phyloP scores from a whole-genome alignment of 257 asterid genomes.

The Rhazya stricta region DNA sequence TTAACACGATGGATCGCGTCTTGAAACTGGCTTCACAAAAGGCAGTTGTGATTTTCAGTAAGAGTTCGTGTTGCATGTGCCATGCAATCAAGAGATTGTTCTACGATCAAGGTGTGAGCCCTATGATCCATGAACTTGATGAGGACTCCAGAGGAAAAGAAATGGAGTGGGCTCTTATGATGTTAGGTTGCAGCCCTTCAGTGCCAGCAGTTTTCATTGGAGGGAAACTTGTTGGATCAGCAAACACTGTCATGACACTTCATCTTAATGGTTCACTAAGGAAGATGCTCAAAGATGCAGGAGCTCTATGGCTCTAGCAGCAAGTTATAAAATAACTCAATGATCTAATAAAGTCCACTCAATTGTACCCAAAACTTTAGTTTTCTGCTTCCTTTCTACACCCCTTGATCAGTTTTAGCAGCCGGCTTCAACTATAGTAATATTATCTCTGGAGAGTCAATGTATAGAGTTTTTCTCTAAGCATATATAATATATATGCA shows the following conservation, averaged over 20 bases:
- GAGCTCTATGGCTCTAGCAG: constrained; percentile 71
- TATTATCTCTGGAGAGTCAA: not conserved
- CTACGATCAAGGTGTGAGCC: constrained; percentile 78
- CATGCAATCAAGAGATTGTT: constrained; percentile 72
- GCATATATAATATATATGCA: not conserved
- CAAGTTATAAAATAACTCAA: not conserved
- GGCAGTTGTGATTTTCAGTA: constrained; percentile 77
- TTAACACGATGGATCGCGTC: constrained; percentile 41
- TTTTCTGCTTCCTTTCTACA: not conserved
- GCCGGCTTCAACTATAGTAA: not conserved
- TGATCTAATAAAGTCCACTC: not conserved
- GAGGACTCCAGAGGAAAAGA: constrained; percentile 44
- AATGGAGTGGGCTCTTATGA: constrained; percentile 47
- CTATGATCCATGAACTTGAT: constrained; percentile 59
- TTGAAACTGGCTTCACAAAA: constrained; percentile 49
- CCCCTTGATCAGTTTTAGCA: not conserved
- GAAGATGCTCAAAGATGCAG: constrained; percentile 66
- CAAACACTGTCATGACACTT: constrained; percentile 45
- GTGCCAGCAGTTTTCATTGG: constrained; percentile 68
- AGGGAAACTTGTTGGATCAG: constrained; percentile 51
- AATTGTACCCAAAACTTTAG: not conserved
- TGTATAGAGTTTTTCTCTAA: not conserved
- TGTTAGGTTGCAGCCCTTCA: constrained; percentile 54
- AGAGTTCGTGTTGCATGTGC: constrained; percentile 84
- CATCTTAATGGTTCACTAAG: constrained; percentile 61